phyloP scores from a whole-genome alignment of 148 eudicot species.

The Pharnaceum exiguum region DNA sequence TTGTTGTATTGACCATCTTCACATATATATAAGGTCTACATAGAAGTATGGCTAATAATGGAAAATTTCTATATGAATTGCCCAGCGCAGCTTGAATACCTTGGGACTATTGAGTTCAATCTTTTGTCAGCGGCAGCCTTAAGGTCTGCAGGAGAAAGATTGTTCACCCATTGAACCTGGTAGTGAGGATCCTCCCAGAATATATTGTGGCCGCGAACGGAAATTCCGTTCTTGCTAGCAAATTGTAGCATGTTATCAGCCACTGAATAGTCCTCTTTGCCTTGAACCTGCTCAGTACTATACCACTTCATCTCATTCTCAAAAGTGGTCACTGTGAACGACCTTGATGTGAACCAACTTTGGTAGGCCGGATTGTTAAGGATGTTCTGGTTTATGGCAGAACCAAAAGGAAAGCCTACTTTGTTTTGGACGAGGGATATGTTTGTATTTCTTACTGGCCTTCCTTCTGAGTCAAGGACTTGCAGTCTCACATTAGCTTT shows the following conservation, averaged over 20 bases:
- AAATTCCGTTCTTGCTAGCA: slow-evolving; percentile 13
- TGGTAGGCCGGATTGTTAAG: slow-evolving; percentile 42
- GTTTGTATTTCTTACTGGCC: slow-evolving; percentile 28
- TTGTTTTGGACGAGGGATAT: slow-evolving; percentile 23
- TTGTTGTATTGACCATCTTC: no score
- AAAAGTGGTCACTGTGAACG: slow-evolving; percentile 35
- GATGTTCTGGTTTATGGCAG: slow-evolving; percentile 45
- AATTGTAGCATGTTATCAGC: slow-evolving; percentile 44
- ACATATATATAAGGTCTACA: no score
- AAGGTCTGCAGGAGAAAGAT: slow-evolving; percentile 16
- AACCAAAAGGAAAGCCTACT: slow-evolving; percentile 42
- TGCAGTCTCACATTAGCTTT: slow-evolving; percentile 38
- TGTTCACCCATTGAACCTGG: slow-evolving; percentile 31
- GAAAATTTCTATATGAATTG: neutral
- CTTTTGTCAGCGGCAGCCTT: slow-evolving; percentile 21
- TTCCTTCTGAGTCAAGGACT: slow-evolving; percentile 31
- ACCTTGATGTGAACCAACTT: slow-evolving; percentile 39
- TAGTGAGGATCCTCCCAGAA: slow-evolving; percentile 44
- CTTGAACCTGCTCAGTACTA: slow-evolving; percentile 23
- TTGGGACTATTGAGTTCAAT: slow-evolving; percentile 23
- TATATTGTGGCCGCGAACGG: slow-evolving; percentile 57
- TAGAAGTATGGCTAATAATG: no score
- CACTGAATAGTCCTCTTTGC: slow-evolving; percentile 36
- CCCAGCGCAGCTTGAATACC: no score
- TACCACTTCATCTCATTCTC: slow-evolving; percentile 68